Evolutionary conservation across 768 basidiomycete genomes (phyloP).

Genomic region (Pisolithus microcarpus): DNA sequence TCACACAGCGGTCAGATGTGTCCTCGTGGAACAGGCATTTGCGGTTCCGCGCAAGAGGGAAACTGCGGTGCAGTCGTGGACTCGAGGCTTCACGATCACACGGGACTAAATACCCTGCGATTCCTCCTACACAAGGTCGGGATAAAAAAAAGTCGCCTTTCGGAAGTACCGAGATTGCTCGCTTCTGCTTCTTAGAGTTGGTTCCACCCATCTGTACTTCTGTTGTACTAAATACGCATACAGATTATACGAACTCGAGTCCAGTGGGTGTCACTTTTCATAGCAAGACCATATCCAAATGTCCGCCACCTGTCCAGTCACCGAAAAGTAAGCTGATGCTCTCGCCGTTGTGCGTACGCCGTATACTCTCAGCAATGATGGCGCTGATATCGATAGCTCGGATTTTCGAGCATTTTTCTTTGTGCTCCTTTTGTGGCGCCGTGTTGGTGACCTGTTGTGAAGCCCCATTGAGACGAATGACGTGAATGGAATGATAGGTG

Average conservation of each 20-base stretch:
- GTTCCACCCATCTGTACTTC: not conserved
- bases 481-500: not conserved
- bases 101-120: too few species aligned
- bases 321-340: slow-evolving; percentile 85
- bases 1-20: too few species aligned
- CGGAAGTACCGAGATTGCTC: too few species aligned
- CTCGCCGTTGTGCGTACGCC: slow-evolving; percentile 90
- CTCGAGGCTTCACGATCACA: too few species aligned
- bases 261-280: not conserved
- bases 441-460: slow-evolving; percentile 77
- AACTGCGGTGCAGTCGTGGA: too few species aligned
- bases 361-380: slow-evolving; percentile 92
- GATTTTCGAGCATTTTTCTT: slow-evolving; percentile 61
- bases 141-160: too few species aligned
- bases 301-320: slow-evolving; percentile 57
- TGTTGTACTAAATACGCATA: not conserved
- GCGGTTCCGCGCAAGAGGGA: too few species aligned
- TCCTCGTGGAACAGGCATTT: too few species aligned
- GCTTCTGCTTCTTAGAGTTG: too few species aligned
- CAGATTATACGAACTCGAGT: not conserved
- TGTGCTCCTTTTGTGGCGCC: slow-evolving; percentile 73
- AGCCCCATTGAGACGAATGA: not conserved
- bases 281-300: slow-evolving; percentile 24
- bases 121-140: too few species aligned
- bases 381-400: slow-evolving; percentile 86